Conservation (phyloP, 805 yeast species). For the Danielozyma ontarioensis region DNA sequence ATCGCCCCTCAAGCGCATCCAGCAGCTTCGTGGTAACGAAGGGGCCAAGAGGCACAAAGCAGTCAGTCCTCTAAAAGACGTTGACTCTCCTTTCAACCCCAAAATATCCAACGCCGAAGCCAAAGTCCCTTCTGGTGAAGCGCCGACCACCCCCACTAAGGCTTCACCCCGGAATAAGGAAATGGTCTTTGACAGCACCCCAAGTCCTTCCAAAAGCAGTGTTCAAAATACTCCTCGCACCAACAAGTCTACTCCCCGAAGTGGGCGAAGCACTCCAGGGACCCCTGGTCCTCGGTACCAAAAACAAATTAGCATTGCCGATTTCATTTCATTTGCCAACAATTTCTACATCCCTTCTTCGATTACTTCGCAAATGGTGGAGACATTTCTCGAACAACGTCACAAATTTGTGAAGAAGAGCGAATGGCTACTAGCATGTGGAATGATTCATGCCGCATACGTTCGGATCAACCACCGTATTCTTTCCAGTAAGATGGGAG, state of each 20-base stretch:
- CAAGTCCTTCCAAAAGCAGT: conserved; percentile 5
- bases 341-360: conserved; percentile 57
- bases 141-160: conserved; percentile 2
- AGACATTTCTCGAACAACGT: conserved; percentile 45
- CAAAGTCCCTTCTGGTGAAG: conserved; percentile 3
- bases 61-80: conserved; percentile 12
- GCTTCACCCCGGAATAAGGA: no score
- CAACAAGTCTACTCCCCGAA: conserved; percentile 3
- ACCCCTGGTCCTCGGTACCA: conserved; percentile 6
- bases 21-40: conserved; percentile 16
- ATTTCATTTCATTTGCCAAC: conserved; percentile 48
- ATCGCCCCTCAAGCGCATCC: conserved; percentile 36
- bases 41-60: conserved; percentile 1
- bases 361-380: conserved; percentile 45
- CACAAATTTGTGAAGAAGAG: conserved; percentile 48
- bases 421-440: conserved; percentile 69
- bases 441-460: conserved; percentile 57
- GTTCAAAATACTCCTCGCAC: conserved; percentile 2
- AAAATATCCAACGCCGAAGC: conserved; percentile 2
- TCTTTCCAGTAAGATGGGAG: conserved; percentile 43
- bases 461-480: conserved; percentile 46
- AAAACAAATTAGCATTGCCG: conserved; percentile 26
- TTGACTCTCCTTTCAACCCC: conserved; percentile 24
- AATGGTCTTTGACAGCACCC: no score
- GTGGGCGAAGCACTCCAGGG: conserved; percentile 7